A percentile compares a stretch with the other conserved stretches of the same genome.
phyloP scores from a whole-genome alignment of 176 grass and related monocot genomes.

The Thinopyrum elongatum region DNA sequence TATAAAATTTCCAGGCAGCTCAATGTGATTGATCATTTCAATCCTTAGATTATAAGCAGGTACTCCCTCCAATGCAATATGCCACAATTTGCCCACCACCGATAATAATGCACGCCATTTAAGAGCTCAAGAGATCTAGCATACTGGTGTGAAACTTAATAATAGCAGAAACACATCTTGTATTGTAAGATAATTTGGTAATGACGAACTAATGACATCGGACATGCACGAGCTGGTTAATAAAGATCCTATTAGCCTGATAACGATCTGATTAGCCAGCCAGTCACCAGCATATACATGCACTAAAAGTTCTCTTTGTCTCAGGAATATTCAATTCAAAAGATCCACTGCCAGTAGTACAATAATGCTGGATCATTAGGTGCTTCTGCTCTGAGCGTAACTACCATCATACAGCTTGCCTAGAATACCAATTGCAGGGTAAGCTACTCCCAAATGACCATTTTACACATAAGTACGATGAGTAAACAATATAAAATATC shows the following conservation, averaged over 20 bases:
- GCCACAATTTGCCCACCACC: background rate
- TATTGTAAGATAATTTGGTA: slow-evolving; percentile 9
- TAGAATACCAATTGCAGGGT: slow-evolving; percentile 33
- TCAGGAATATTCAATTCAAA: slow-evolving; percentile 39
- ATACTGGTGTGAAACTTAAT: slow-evolving; percentile 7
- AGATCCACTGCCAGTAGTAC: slow-evolving; percentile 42
- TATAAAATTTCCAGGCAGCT: background rate
- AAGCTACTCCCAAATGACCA: slow-evolving; percentile 33
- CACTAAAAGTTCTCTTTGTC: slow-evolving; percentile 39
- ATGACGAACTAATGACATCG: slow-evolving; percentile 38
- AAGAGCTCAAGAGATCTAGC: slow-evolving; percentile 19
- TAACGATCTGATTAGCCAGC: slow-evolving; percentile 35
- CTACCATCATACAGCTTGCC: slow-evolving; percentile 27
- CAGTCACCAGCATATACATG: slow-evolving; percentile 40
- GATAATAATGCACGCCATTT: background rate
- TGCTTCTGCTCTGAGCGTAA: slow-evolving; percentile 19
- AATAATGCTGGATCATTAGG: slow-evolving; percentile 44
- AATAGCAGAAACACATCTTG: slow-evolving; percentile 12
- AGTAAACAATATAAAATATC: slow-evolving; percentile 31
- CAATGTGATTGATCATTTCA: background rate
- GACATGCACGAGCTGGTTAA: slow-evolving; percentile 12
- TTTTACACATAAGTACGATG: slow-evolving; percentile 37
- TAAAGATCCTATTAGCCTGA: slow-evolving; percentile 9
- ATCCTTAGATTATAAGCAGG: background rate
- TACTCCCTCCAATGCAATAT: background rate